Conservation (phyloP, 768 basidiomycete genomes). For the Sporobolomyces roseus region DNA sequence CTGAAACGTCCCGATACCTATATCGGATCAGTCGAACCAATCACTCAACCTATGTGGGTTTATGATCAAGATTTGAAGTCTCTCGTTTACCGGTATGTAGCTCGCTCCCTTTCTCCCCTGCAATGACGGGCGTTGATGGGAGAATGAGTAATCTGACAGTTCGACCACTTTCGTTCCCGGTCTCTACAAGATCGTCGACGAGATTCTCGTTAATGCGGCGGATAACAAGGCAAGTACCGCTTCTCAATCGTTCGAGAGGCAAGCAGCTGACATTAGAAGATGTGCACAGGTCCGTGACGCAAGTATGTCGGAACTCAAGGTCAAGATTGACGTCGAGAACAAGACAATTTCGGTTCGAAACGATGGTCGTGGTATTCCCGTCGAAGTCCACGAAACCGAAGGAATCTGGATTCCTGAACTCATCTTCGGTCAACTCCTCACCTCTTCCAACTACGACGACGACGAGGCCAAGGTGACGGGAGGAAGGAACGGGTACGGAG, state of each 20-base stretch:
- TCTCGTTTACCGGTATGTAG: slow-evolving; percentile 69
- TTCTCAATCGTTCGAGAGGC: not conserved
- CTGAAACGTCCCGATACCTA: slow-evolving; percentile 89
- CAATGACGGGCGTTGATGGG: slow-evolving; percentile 42
- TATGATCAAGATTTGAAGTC: slow-evolving; percentile 77
- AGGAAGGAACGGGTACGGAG: slow-evolving; percentile 97
- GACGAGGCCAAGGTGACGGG: slow-evolving; percentile 98
- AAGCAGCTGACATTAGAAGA: not conserved
- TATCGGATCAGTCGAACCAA: slow-evolving; percentile 89
- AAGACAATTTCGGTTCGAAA: slow-evolving; percentile 88
- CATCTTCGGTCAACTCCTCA: slow-evolving; percentile 91
- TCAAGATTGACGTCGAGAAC: slow-evolving; percentile 77
- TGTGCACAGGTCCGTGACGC: slow-evolving; percentile 77
- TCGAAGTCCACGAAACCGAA: slow-evolving; percentile 89
- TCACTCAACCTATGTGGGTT: slow-evolving; percentile 88
- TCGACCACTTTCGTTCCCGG: slow-evolving; percentile 80
- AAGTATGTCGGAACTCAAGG: slow-evolving; percentile 84
- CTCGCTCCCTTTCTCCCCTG: not conserved
- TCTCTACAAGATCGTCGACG: slow-evolving; percentile 99
- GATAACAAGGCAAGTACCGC: slow-evolving; percentile 80
- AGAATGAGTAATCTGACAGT: slow-evolving; percentile 40
- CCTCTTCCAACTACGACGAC: slow-evolving; percentile 96
- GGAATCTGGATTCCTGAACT: slow-evolving; percentile 94
- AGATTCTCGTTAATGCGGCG: slow-evolving; percentile 97
- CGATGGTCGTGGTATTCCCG: slow-evolving; percentile 92